Evolutionary conservation across 495 filamentous ascomycete genomes (phyloP).

Genomic region (Penicillium crystallinum): DNA sequence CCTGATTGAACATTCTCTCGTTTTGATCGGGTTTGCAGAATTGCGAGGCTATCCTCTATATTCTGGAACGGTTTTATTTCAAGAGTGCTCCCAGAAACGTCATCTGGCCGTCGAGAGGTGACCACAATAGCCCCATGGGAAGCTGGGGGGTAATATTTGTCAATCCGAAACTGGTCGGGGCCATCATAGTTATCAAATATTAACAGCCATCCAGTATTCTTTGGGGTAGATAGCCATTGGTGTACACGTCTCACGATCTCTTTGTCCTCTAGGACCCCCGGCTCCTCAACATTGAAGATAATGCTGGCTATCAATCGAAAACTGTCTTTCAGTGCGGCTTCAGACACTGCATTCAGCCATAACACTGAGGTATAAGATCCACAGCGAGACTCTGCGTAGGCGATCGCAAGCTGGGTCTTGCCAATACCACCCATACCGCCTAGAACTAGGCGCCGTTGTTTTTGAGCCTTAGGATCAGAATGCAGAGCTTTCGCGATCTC

Average conservation of each 20-base stretch:
- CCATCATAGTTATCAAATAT: slow-evolving; percentile 14
- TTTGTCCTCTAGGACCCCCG: background rate
- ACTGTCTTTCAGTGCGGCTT: slow-evolving; percentile 11
- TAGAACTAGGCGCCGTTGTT: background rate
- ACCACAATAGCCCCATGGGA: slow-evolving; percentile 7
- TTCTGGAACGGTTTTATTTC: background rate
- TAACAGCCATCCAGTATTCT: slow-evolving; percentile 10
- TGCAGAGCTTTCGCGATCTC: background rate
- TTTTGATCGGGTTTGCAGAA: slow-evolving; percentile 6
- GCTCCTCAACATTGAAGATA: slow-evolving; percentile 1
- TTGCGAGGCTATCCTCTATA: slow-evolving; percentile 1
- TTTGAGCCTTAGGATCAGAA: background rate
- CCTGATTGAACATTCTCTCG: slow-evolving; percentile 3
- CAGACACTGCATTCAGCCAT: slow-evolving; percentile 11
- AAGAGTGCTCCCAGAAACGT: background rate
- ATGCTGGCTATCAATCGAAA: slow-evolving; percentile 1
- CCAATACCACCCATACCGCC: slow-evolving; percentile 9
- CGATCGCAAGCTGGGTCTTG: slow-evolving; percentile 16
- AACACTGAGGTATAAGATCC: slow-evolving; percentile 5
- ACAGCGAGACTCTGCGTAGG: slow-evolving; percentile 1
- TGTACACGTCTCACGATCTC: background rate
- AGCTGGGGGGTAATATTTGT: slow-evolving; percentile 1
- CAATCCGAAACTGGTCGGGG: background rate
- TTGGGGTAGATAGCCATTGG: slow-evolving; percentile 2
- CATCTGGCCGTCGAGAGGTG: background rate